Conservation (phyloP, 345 rosid genomes). For the Moricandia moricandioides region DNA sequence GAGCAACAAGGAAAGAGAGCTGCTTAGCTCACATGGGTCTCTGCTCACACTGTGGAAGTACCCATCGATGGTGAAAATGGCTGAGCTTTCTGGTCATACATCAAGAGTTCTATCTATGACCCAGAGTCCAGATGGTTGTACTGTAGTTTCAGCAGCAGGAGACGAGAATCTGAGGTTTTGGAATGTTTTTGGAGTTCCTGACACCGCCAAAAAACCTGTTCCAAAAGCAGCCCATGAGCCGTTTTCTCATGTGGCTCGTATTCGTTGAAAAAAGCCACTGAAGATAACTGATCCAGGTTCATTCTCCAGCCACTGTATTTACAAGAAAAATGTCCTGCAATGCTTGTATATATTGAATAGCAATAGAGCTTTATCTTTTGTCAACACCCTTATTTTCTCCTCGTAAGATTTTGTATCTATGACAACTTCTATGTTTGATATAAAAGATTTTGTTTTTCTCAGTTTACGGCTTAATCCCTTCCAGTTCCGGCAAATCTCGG, state of each 20-base stretch:
- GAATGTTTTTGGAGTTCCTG: background rate
- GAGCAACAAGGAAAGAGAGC: background rate
- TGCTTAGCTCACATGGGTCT: background rate
- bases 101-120: background rate
- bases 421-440: too few species aligned
- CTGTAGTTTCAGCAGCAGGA: background rate
- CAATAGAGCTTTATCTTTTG: too few species aligned
- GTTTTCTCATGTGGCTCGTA: background rate
- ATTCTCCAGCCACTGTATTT: too few species aligned
- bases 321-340: too few species aligned
- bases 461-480: slow-evolving; percentile 14
- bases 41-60: background rate
- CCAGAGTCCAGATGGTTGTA: background rate
- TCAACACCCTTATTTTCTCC: too few species aligned
- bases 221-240: background rate
- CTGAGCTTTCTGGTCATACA: background rate
- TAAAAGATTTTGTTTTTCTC: too few species aligned
- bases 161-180: background rate
- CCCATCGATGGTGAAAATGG: background rate
- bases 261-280: too few species aligned
- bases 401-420: too few species aligned
- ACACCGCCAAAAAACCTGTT: background rate
- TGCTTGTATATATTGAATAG: too few species aligned
- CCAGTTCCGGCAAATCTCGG: slow-evolving; percentile 48
- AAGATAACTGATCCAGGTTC: too few species aligned